Base-by-base conservation (phyloP, 1,139 yeast genomes). In the Candida tunisiensis region DNA sequence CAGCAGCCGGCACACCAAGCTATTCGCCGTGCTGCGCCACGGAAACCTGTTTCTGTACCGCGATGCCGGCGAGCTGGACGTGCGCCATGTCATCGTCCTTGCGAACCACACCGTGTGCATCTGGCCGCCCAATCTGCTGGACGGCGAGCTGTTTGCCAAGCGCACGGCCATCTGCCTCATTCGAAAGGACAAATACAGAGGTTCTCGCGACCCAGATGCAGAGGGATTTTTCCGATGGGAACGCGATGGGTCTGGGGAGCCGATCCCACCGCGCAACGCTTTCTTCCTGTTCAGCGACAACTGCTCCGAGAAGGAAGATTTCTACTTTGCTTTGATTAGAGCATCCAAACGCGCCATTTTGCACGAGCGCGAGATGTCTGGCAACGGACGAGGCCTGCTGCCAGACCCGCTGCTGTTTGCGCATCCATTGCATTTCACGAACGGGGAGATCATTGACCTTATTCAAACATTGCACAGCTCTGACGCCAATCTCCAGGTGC, bases 281-380 rank as follows among this genome's bases (percentile, higher is more conserved):
- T 74, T 75, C 41, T 88, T 65, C 50, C 51, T 85, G 2, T 80
- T 82, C 46, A 68, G 75, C 28, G 93, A 80, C 41, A 62, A 69
- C 27, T 79, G 82, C 36, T 64, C 64, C 28, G 85, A 75, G 25
- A 85, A 88, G 44, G 98, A 85, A 48, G 93, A 83, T 45, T 74
- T 94, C 79, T 85, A 85, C 47, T 82, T 82, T 51, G 71, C 80
- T 2, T 57, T 85, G 31, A 62, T 85, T n/a, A 57, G 73, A 32
- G 88, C 91, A 1, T 69, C 91, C 0, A 75, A 74, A 36, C 44
- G 26, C 19, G n/a, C n/a, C n/a, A n/a, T n/a, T n/a, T n/a, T n/a
- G n/a, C n/a, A 30, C 25, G 25, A 34, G 25, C 35, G 31, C n/a
- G 22, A 16, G 7, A 22, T 8, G 19, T 6, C 16, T 6, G 21